Percentiles rank a stretch among this genome's conserved stretches.
Conservation (phyloP, 768 basidiomycete genomes). For the Boletus barrowsii region DNA sequence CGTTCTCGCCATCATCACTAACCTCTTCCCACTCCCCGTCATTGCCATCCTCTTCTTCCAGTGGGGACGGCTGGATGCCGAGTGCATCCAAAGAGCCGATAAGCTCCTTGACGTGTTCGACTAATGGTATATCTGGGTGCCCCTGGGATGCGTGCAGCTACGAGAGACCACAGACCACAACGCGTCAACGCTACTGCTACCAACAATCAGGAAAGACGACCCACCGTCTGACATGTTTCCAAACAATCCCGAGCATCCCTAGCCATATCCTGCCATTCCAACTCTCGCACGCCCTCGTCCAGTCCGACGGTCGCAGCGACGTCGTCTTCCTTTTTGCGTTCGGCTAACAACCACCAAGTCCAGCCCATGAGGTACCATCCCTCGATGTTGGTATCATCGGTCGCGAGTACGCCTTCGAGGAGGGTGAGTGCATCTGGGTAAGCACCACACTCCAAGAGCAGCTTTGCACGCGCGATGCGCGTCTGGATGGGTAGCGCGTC, state of each 20-base stretch:
- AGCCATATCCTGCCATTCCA: slow-evolving; percentile 76
- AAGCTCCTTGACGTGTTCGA: slow-evolving; percentile 75
- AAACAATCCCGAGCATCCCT: slow-evolving; percentile 77
- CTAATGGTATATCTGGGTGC: slow-evolving; percentile 71
- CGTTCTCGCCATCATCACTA: slow-evolving; percentile 52
- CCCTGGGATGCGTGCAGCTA: slow-evolving; percentile 71
- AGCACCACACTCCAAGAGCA: slow-evolving; percentile 74
- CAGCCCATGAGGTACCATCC: slow-evolving; percentile 95
- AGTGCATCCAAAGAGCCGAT: slow-evolving; percentile 61
- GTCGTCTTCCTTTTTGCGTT: slow-evolving; percentile 58
- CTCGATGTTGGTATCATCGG: slow-evolving; percentile 84
- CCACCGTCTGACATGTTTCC: slow-evolving; percentile 76
- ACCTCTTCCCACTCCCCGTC: slow-evolving; percentile 59
- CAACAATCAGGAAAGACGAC: slow-evolving; percentile 20
- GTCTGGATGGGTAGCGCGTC: slow-evolving; percentile 56
- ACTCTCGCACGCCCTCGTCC: slow-evolving; percentile 32
- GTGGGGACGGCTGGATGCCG: slow-evolving; percentile 61
- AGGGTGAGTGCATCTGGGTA: slow-evolving; percentile 73
- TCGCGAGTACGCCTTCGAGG: slow-evolving; percentile 71
- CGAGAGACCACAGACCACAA: background rate
- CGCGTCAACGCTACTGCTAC: background rate
- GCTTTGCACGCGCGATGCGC: slow-evolving; percentile 70
- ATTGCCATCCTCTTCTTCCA: slow-evolving; percentile 41
- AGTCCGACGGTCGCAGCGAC: slow-evolving; percentile 39
- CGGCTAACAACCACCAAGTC: slow-evolving; percentile 84